phyloP scores from a whole-genome alignment of 805 yeast species.

The Saturnispora gosingensis region DNA sequence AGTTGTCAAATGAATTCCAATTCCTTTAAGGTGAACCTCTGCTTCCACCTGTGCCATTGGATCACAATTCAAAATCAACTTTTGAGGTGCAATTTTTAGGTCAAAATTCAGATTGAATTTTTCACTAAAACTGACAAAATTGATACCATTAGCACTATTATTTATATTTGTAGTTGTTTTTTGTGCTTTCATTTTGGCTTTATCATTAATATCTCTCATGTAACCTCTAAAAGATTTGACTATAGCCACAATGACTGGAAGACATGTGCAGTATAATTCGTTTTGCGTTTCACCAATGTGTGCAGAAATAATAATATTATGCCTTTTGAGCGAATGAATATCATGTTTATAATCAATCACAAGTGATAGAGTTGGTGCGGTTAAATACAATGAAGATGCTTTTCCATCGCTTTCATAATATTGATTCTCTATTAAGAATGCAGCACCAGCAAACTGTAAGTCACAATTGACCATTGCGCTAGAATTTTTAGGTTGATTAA shows the following conservation, averaged over 20 bases:
- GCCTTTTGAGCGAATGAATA: constrained; percentile 30
- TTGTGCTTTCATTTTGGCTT: neutral
- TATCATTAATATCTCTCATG: constrained; percentile 26
- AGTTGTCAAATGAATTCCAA: constrained; percentile 50
- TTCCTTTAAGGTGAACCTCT: constrained; percentile 60
- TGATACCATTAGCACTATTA: constrained; percentile 16
- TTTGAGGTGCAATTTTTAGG: constrained; percentile 62
- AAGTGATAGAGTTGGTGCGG: constrained; percentile 66
- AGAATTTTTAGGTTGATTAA: neutral
- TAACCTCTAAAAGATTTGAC: constrained; percentile 39
- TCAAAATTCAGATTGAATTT: constrained; percentile 56
- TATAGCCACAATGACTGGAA: constrained; percentile 64
- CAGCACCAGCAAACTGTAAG: constrained; percentile 63
- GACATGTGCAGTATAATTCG: constrained; percentile 59
- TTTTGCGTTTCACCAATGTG: constrained; percentile 65
- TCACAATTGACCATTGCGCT: constrained; percentile 37
- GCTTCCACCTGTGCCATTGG: constrained; percentile 93
- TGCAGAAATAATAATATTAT: constrained; percentile 41
- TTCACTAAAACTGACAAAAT: constrained; percentile 38
- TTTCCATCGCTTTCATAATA: constrained; percentile 33
- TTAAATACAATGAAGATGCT: constrained; percentile 48
- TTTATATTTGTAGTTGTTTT: neutral
- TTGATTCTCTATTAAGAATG: constrained; percentile 38
- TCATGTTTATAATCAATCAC: constrained; percentile 44
- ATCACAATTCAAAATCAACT: constrained; percentile 73